Evolutionary conservation across 1,284 basidiomycete species (phyloP), one percentile per base, ranked within the genome.

Genomic region (Pseudozyma hubeiensis): DNA sequence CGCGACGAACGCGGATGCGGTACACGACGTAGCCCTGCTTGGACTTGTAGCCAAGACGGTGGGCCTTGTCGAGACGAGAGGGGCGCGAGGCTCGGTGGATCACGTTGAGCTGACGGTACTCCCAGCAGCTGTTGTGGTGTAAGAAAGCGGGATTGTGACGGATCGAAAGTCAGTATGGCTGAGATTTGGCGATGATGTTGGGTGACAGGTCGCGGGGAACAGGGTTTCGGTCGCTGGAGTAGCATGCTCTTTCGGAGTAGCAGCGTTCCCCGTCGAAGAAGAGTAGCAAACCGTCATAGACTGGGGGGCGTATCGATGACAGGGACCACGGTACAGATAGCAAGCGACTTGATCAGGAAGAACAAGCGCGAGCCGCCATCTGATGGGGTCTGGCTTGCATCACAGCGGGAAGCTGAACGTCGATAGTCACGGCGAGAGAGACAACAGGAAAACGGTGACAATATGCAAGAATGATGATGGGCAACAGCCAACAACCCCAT

Each of bases 1-100:
- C 97, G 79, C 96, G 91, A 84, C 97, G 91, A 78, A 99, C 96
- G 81, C 96, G 93, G 83, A 99, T 88, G 81, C 97, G 94, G 89
- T 99, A 99, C 87, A 99, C 87, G 72, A 99, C 92, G 86, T 94
- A 99, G 84, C 97, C 97, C 88, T 99, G 97, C 90, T 99, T 99
- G 86, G 97, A 93, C 85, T 97, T 99, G 91, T 99, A 99, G 63
- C 96, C 96, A 73, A 99, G 89, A 81, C 95, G 92, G 86, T 96
- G 93, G 78, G 96, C 96, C 90, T 98, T 99, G 89, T 99, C 96
- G 62, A 95, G 97, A 85, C 97, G 93, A 60, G 96, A 98, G 63
- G 96, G 96, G 73, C 96, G 93, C 75, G 94, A 94, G 61, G 95
- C 95, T 77, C 96, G 93, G 89, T 98, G 95, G 85, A 98, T 93